Conservation (phyloP, 805 yeast species). For the Candida schatavii region DNA sequence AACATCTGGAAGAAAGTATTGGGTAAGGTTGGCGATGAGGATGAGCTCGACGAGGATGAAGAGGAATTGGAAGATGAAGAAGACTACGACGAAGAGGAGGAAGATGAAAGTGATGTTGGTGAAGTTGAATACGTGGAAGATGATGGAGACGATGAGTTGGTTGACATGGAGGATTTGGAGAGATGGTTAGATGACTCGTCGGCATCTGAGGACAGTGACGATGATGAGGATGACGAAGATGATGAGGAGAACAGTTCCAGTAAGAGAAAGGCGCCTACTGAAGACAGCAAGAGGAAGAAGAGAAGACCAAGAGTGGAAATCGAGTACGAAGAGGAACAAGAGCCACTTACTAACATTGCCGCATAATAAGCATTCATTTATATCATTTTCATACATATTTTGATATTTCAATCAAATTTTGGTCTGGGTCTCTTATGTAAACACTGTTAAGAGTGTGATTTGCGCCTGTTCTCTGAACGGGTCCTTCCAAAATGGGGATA, state of each 20-base stretch:
- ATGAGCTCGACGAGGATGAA: conserved; percentile 59
- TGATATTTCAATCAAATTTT: conserved; percentile 4
- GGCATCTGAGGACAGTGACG: conserved; percentile 36
- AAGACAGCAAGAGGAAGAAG: conserved; percentile 38
- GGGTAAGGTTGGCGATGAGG: conserved; percentile 56
- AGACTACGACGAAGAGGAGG: conserved; percentile 36
- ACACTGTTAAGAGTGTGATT: conserved; percentile 7
- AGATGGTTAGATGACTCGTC: conserved; percentile 66
- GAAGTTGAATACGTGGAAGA: conserved; percentile 90
- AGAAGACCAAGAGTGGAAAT: conserved; percentile 76
- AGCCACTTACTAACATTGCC: conserved; percentile 35
- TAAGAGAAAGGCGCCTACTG: conserved; percentile 30
- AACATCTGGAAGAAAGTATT: conserved; percentile 93
- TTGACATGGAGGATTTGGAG: conserved; percentile 90
- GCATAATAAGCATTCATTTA: conserved; percentile 8
- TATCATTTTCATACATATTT: not conserved
- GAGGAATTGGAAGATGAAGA: conserved; percentile 55
- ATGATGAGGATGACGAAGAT: conserved; percentile 34
- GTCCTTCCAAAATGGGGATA: conserved; percentile 5
- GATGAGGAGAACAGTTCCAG: conserved; percentile 21
- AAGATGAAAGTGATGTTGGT: conserved; percentile 56
- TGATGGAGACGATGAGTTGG: conserved; percentile 84
- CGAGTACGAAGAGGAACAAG: conserved; percentile 76
- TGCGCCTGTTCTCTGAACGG: conserved; percentile 8
- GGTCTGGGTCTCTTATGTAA: conserved; percentile 9